A percentile compares a stretch with the other conserved stretches of the same genome.
phyloP scores from a whole-genome alignment of 106 monocot genomes.

The Dendrobium nobile region DNA sequence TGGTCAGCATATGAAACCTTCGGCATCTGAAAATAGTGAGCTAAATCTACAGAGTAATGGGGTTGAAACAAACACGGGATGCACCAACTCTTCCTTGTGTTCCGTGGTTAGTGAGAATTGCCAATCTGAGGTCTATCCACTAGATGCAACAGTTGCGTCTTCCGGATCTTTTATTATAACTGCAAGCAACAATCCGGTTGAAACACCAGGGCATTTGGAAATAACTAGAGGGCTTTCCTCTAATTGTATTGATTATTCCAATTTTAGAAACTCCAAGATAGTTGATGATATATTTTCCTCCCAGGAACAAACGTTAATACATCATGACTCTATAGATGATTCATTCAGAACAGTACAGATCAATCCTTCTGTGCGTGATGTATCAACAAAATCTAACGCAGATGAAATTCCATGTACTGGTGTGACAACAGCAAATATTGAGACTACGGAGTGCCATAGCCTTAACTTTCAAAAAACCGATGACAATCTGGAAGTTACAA shows the following conservation, averaged over 20 bases:
- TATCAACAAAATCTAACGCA: background rate
- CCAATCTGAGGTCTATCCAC: slow-evolving; percentile 1
- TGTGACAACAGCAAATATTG: background rate
- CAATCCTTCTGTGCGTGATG: background rate
- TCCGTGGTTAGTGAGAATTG: slow-evolving; percentile 4
- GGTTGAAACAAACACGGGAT: background rate
- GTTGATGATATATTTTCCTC: background rate
- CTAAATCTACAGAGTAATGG: background rate
- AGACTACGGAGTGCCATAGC: background rate
- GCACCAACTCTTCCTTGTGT: background rate
- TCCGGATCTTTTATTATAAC: slow-evolving; percentile 4
- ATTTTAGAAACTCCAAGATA: background rate
- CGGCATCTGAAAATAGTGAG: background rate
- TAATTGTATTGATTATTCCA: background rate
- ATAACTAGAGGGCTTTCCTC: background rate
- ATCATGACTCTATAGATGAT: background rate
- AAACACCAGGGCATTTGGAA: background rate
- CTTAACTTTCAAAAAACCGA: background rate
- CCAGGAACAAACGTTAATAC: background rate
- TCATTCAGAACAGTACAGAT: background rate
- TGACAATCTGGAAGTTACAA: background rate
- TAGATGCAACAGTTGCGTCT: background rate
- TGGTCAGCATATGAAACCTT: background rate
- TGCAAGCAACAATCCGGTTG: background rate
- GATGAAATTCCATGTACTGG: background rate